Evolutionary conservation across 495 filamentous ascomycete species (phyloP).

Genomic region (Cryomyces minteri): DNA sequence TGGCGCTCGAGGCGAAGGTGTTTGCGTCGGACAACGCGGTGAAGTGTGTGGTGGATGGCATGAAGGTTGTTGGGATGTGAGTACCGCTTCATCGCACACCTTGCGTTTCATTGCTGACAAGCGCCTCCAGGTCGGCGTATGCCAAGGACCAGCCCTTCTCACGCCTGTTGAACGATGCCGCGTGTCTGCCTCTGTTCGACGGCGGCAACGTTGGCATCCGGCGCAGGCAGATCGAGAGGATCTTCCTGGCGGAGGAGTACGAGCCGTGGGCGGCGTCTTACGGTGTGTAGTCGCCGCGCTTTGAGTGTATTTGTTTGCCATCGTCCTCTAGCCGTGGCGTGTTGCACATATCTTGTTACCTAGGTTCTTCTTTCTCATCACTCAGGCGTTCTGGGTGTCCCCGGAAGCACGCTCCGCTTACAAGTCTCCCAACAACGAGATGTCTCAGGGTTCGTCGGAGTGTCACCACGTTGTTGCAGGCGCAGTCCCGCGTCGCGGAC

Average conservation of each 20-base stretch:
- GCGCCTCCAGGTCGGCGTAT: conserved; percentile 21
- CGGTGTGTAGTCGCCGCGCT: not conserved
- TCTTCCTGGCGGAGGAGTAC: conserved; percentile 29
- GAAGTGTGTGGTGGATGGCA: conserved; percentile 27
- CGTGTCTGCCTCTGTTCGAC: conserved; percentile 33
- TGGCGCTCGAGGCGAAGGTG: conserved; percentile 31
- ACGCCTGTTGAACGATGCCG: conserved; percentile 28
- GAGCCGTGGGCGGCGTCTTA: conserved; percentile 21
- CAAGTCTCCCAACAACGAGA: too few relatives aligned
- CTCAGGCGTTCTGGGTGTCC: too few relatives aligned
- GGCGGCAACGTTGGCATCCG: conserved; percentile 37
- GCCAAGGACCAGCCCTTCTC: conserved; percentile 24
- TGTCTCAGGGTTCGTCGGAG: too few relatives aligned
- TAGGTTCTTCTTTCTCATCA: too few relatives aligned
- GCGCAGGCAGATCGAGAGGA: conserved; percentile 29
- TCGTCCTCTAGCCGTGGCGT: too few relatives aligned
- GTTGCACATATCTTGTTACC: too few relatives aligned
- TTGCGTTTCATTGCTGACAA: not conserved
- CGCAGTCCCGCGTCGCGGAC: too few relatives aligned
- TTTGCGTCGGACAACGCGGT: conserved; percentile 31
- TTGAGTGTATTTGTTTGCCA: too few relatives aligned
- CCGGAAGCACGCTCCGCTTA: too few relatives aligned
- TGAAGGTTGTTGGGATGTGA: conserved; percentile 30
- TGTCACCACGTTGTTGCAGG: too few relatives aligned
- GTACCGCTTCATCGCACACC: not conserved